Conservation (phyloP, 768 basidiomycete genomes). For the Mycena capillaripes region DNA sequence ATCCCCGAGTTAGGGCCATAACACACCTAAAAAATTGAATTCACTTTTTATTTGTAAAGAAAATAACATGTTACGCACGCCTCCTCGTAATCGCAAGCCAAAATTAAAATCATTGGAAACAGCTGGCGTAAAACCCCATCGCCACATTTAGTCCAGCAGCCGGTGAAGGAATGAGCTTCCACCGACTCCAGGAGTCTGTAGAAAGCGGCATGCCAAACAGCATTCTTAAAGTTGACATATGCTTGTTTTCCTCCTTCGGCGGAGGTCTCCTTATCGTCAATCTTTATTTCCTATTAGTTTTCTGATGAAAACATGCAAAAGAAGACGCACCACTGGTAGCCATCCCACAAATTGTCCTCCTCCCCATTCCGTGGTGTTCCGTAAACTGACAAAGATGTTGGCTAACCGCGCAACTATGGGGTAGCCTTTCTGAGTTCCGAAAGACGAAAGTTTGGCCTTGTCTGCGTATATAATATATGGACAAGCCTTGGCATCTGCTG, state of each 20-base stretch:
- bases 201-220: constrained; percentile 56
- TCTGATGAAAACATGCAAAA: no score
- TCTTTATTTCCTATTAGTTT: constrained; percentile 18
- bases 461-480: no score
- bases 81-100: constrained; percentile 56
- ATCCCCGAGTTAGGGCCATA: background rate
- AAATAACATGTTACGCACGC: constrained; percentile 32
- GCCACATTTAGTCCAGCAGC: constrained; percentile 42
- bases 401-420: constrained; percentile 30
- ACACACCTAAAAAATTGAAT: constrained; percentile 14
- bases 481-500: no score
- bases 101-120: constrained; percentile 53
- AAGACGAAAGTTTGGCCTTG: no score
- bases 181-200: constrained; percentile 47
- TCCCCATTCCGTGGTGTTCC: constrained; percentile 30
- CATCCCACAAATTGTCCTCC: constrained; percentile 39
- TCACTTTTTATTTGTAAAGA: background rate
- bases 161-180: constrained; percentile 32
- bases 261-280: constrained; percentile 25
- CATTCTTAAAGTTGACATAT: constrained; percentile 49
- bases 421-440: constrained; percentile 36
- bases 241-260: background rate
- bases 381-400: constrained; percentile 28
- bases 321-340: constrained; percentile 30
- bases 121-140: constrained; percentile 44